Conservation (phyloP, 495 filamentous ascomycete species). For the Penicillium cinerascens region DNA sequence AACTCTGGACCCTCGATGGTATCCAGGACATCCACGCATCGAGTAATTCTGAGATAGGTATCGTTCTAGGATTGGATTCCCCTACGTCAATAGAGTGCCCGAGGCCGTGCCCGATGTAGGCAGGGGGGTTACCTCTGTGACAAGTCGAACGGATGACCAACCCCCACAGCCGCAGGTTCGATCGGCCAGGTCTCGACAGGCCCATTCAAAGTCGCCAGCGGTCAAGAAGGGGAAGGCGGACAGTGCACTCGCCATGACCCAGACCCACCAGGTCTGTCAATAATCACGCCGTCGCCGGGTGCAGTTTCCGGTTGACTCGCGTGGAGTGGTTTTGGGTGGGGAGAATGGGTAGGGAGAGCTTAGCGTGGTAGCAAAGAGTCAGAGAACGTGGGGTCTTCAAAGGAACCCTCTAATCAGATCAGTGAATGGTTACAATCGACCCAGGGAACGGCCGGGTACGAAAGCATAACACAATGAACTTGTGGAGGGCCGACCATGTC, state of each 20-base stretch:
- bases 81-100: slow-evolving; percentile 7
- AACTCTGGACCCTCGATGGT: slow-evolving; percentile 3
- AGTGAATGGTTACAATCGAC: slow-evolving; percentile 4
- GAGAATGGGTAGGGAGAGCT: not conserved
- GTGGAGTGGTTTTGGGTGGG: slow-evolving; percentile 3
- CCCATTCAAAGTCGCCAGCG: slow-evolving; percentile 55
- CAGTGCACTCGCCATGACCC: slow-evolving; percentile 23
- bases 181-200: slow-evolving; percentile 56
- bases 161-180: slow-evolving; percentile 39
- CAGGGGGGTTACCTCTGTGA: slow-evolving; percentile 32
- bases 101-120: not conserved
- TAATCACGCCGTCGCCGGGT: slow-evolving; percentile 22
- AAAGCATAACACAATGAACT: slow-evolving; percentile 9
- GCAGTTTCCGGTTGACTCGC: slow-evolving; percentile 4
- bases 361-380: not conserved
- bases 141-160: slow-evolving; percentile 29
- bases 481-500: slow-evolving; percentile 5
- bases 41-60: slow-evolving; percentile 36
- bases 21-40: slow-evolving; percentile 19
- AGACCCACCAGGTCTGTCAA: slow-evolving; percentile 11
- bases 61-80: slow-evolving; percentile 14
- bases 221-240: slow-evolving; percentile 53
- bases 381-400: no score
- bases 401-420: not conserved
- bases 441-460: not conserved